Evolutionary conservation across 2,329 filamentous ascomycete genomes (phyloP).

Genomic region (Didymella sp.): DNA sequence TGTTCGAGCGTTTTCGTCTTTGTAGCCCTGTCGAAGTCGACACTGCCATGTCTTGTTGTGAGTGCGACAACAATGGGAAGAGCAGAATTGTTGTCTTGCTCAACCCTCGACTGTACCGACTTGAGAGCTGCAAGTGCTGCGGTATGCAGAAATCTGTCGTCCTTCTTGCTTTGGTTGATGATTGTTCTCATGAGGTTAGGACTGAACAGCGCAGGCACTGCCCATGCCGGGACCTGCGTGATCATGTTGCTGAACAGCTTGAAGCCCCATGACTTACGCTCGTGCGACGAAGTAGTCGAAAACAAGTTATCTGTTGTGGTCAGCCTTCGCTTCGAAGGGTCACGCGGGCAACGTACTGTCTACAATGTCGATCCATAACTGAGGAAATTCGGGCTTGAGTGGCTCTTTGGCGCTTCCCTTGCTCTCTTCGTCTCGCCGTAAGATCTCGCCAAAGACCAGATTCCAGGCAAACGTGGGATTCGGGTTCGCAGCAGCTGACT

Average conservation of each 20-base stretch:
- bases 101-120: slow-evolving; percentile 69
- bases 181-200: slow-evolving; percentile 73
- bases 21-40: slow-evolving; percentile 85
- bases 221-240: slow-evolving; percentile 56
- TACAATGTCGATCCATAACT: slow-evolving; percentile 86
- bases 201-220: slow-evolving; percentile 73
- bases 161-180: slow-evolving; percentile 47
- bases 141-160: slow-evolving; percentile 59
- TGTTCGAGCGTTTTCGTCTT: slow-evolving; percentile 85
- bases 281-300: slow-evolving; percentile 78
- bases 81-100: slow-evolving; percentile 64
- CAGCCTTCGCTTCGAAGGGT: slow-evolving; percentile 3
- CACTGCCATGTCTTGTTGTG: slow-evolving; percentile 71
- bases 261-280: slow-evolving; percentile 92
- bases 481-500: slow-evolving; percentile 77
- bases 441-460: slow-evolving; percentile 65
- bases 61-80: slow-evolving; percentile 69
- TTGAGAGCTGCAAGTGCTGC: slow-evolving; percentile 80
- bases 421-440: slow-evolving; percentile 35
- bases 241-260: slow-evolving; percentile 83
- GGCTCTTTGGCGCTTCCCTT: slow-evolving; percentile 42
- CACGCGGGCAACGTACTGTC: slow-evolving; percentile 70
- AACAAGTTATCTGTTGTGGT: slow-evolving; percentile 75
- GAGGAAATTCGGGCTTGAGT: slow-evolving; percentile 63
- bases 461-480: slow-evolving; percentile 91